These are phyloP conservation scores for Calonectria crousiana DNA, from an alignment of 2,329 filamentous ascomycete genomes.

Conservation along the genomic window DNA sequence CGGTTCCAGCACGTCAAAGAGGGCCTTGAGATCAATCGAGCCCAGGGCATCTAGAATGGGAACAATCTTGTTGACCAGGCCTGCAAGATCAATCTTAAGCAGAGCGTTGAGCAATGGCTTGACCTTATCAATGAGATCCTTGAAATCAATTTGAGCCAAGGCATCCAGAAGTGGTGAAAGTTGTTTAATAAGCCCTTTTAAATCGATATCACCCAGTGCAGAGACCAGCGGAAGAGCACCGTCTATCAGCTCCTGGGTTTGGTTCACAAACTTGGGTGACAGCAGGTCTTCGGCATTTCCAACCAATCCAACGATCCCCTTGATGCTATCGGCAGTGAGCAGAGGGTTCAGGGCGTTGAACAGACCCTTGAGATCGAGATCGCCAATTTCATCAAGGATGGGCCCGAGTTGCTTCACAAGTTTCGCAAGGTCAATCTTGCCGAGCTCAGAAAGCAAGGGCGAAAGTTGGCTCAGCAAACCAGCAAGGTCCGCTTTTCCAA, in stretches of 20 bases:
- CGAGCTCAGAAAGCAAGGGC: constrained; percentile 48
- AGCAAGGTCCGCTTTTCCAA: constrained; percentile 40
- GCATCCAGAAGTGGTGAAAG: constrained; percentile 48
- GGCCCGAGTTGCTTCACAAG: constrained; percentile 46
- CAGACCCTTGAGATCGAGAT: constrained; percentile 50
- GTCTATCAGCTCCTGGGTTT: constrained; percentile 48
- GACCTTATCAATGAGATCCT: constrained; percentile 45
- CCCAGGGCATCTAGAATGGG: constrained; percentile 49
- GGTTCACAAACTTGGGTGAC: constrained; percentile 46
- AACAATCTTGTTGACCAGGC: constrained; percentile 44
- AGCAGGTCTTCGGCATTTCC: constrained; percentile 52
- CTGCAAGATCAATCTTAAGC: constrained; percentile 46
- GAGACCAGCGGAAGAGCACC: constrained; percentile 53
- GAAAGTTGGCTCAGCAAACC: constrained; percentile 42
- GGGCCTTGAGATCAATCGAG: constrained; percentile 49
- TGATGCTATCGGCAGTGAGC: constrained; percentile 48
- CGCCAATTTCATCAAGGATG: constrained; percentile 45
- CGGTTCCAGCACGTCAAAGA: constrained; percentile 50
- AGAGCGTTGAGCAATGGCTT: constrained; percentile 47
- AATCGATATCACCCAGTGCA: constrained; percentile 50
- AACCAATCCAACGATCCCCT: constrained; percentile 49
- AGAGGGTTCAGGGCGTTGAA: constrained; percentile 50
- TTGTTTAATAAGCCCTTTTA: constrained; percentile 48
- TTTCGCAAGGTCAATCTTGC: constrained; percentile 46
- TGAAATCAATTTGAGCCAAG: constrained; percentile 50